Base-by-base conservation (phyloP, 345 rosid species). In the Sisymbrium irio region DNA sequence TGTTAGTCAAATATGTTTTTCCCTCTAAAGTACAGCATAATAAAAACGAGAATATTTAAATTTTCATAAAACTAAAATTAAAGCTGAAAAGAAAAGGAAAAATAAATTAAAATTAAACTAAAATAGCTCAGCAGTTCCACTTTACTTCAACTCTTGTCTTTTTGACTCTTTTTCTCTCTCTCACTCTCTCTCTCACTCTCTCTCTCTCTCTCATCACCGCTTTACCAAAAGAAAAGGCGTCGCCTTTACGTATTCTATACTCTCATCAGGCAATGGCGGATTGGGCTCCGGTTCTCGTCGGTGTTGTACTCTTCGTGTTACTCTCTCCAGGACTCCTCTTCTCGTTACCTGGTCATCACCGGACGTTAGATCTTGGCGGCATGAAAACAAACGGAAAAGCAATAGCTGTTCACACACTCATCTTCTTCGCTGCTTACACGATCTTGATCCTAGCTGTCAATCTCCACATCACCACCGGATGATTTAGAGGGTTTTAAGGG, bases 351-450 rank as follows among this genome's bases (percentile, higher is more conserved):
- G 98, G 97, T 33, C 76, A 86, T 82, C 74, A 57, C 85, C 81
- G 78, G 45, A 82, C 35, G 28, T 19, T 92, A 50, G 90, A 90
- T 58, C 86, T 90, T 30, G 94, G 97, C 13, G 86, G 87, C 82
- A 51, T 92, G 88, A 92, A 90, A 87, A 95, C 99, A 35, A 92
- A 90, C 75, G 99, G 99, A 15, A 95, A 87, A 79, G 86, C 97
- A n/a, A 80, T 92, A 40, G 86, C 90, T 17, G 71, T 90, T 15
- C 99, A 95, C 83, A 79, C 97, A 37, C 83, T 92, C 74, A 73
- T 95, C 81, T 95, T 92, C 87, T 92, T 95, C 80, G 72, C 87
- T 45, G 72, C 86, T 53, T 90, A 92, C 66, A 79, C 98, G n/a
- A 73, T 95, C 74, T 78, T 95, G 72, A 77, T 90, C 84, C 35